Base-by-base conservation (phyloP, 2,329 filamentous ascomycete species). In the Neopestalotiopsis sp. region DNA sequence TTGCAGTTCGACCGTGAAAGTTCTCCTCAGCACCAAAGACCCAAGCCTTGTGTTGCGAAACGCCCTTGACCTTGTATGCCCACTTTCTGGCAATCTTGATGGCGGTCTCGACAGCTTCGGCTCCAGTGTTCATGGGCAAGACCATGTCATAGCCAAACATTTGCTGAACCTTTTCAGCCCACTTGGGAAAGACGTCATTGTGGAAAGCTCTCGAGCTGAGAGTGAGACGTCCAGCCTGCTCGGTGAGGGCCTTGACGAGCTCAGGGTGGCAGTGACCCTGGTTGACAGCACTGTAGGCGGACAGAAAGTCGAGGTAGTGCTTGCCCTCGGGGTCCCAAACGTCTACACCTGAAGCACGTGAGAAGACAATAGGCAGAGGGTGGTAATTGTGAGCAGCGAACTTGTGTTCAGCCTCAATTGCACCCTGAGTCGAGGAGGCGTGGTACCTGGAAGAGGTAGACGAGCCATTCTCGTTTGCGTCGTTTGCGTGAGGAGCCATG, bases 381-480 rank as follows among this genome's bases (percentile, higher is more conserved):
- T 98, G 95, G 87, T 99, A 99, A 86, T 99, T 99, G 89, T 99
- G 96, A 63, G 96, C 96, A 64, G 96, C 96, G 81, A 89, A 95
- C 79, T 93, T 86, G 77, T 93, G 86, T 84, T 99, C 96, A 66
- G 90, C 84, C 66, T 90, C 84, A 80, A 98, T 97, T 75, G 96
- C 95, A 75, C 88, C 86, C 69, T 90, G 84, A 58, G 94, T 95
- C 32, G 95, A 94, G 24, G 92, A 80, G 67, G 94, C 88, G 83
- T 98, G 96, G 84, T 87, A 89, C 73, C 83, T 84, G 64, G 83
- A 81, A 69, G 74, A 72, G 38, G 70, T 65, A 28, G 75, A 72
- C 62, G 75, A 74, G 72, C 80, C 82, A 73, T 78, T 80, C 74
- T 76, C 75, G 69, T 76, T 68, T 67, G 75, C 70, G 75, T 75